Conservation (phyloP, 2,329 filamentous ascomycete genomes). For the Phoma herbarum region DNA sequence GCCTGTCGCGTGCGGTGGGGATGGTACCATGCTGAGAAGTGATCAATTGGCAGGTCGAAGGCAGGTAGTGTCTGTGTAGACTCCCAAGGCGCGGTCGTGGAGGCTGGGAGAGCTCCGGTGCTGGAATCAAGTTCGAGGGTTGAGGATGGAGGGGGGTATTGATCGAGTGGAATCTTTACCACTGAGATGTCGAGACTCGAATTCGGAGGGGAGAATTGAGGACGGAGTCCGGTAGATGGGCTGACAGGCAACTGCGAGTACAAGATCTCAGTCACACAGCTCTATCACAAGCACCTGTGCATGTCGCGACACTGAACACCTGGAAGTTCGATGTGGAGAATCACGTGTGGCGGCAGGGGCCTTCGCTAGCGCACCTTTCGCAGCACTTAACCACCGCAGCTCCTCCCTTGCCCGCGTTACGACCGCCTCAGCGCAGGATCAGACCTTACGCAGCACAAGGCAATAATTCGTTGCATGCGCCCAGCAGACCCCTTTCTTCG, state of each 20-base stretch:
- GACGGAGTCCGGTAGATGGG: background rate
- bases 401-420: slow-evolving; percentile 18
- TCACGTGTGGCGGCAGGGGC: slow-evolving; percentile 28
- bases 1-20: background rate
- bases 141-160: slow-evolving; percentile 23
- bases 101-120: slow-evolving; percentile 7
- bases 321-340: slow-evolving; percentile 38
- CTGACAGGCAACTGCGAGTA: background rate
- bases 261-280: slow-evolving; percentile 11
- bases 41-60: slow-evolving; percentile 17
- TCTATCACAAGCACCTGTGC: slow-evolving; percentile 12
- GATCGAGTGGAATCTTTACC: slow-evolving; percentile 8
- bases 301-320: slow-evolving; percentile 32
- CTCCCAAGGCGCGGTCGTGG: background rate
- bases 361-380: slow-evolving; percentile 23
- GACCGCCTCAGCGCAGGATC: background rate
- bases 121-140: slow-evolving; percentile 11
- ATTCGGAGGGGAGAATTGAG: background rate
- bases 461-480: background rate
- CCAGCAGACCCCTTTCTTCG: background rate
- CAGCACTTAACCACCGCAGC: slow-evolving; percentile 22
- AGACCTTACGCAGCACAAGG: background rate
- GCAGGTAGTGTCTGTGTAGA: background rate
- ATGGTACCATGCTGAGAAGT: slow-evolving; percentile 42
- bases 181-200: background rate